Percentiles rank a stretch among this genome's conserved stretches.
These are phyloP conservation scores for Arabidopsis hybrid DNA, from an alignment of 441 rosid species.

Conservation along the genomic window DNA sequence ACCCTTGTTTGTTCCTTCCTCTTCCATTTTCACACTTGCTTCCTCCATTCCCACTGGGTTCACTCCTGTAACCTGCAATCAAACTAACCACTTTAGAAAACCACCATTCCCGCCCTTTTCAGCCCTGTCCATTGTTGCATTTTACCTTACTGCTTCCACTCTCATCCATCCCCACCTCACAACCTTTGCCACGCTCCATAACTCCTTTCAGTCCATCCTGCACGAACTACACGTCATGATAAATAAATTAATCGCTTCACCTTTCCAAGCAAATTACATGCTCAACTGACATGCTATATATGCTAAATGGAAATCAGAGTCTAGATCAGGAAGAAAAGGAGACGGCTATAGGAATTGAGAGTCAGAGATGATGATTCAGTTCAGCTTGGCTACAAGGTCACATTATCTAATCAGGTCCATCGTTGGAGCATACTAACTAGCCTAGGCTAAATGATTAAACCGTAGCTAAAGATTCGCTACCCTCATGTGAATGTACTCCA, in stretches of 20 bases:
- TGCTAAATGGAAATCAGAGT: background rate
- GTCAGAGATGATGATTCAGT: slow-evolving; percentile 5
- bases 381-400: slow-evolving; percentile 24
- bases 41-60: slow-evolving; percentile 69
- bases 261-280: background rate
- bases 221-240: slow-evolving; percentile 25
- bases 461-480: background rate
- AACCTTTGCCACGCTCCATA: slow-evolving; percentile 61
- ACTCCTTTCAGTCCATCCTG: slow-evolving; percentile 68
- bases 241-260: slow-evolving; percentile 1
- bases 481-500: background rate
- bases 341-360: slow-evolving; percentile 8
- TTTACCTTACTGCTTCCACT: slow-evolving; percentile 59
- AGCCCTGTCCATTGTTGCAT: slow-evolving; percentile 16
- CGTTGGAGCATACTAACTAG: slow-evolving; percentile 21
- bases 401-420: slow-evolving; percentile 21
- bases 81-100: slow-evolving; percentile 26
- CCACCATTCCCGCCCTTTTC: background rate
- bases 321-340: slow-evolving; percentile 11
- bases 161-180: slow-evolving; percentile 59
- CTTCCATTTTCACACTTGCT: slow-evolving; percentile 61
- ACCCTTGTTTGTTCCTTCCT: slow-evolving; percentile 57
- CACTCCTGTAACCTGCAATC: slow-evolving; percentile 58
- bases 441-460: slow-evolving; percentile 18
- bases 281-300: slow-evolving; percentile 11